Base-by-base conservation (phyloP, 2,329 filamentous ascomycete genomes). In the Samsoniella hepiali region DNA sequence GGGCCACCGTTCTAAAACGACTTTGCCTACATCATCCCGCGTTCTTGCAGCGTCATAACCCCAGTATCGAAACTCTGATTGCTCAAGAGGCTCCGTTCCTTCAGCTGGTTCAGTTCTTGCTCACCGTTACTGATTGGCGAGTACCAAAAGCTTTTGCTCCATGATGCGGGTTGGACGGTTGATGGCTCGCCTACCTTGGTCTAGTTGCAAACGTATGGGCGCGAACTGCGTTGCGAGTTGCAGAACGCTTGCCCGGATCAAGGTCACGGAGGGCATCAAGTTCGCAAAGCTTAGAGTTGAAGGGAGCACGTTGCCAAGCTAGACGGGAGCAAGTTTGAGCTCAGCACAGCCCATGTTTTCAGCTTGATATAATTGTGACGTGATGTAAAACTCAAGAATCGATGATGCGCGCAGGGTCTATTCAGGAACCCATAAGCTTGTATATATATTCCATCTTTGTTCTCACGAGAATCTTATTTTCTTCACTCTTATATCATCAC, bases 391-490 rank as follows among this genome's bases (percentile, higher is more conserved):
- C 17, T 29, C n/a, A n/a, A 32, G 42, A 55, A 56, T 13, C 29
- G 49, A 61, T 54, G 58, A 61, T 61, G 58, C 17, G 38, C 22
- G 11, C 40, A 62, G 40, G 31, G 17, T 45, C 17, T 17, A 10
- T 49, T 8, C 34, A 53, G 22, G 17, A 8, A 42, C 15, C 22
- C 17, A 44, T 34, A 3, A 10, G n/a, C 22, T 44, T 40, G 59
- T 62, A 62, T 62, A 62, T 56, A 62, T 49, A 55, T 49, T 22
- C 22, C 40, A 50, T 40, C 40, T 31, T 49, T 49, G 51, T 44
- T 31, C 40, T 49, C 56, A 8, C 6, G 6, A 15, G 31, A 11
- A 40, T 6, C 11, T 7, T 11, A 40, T 40, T 38, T 9, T 29
- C 2, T 27, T 42, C 32, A 36, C 9, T 15, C 10, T 13, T 29